A percentile compares a stretch with the other conserved stretches of the same genome.
Conservation (phyloP, 768 basidiomycete genomes). For the Tulasnella sp. region DNA sequence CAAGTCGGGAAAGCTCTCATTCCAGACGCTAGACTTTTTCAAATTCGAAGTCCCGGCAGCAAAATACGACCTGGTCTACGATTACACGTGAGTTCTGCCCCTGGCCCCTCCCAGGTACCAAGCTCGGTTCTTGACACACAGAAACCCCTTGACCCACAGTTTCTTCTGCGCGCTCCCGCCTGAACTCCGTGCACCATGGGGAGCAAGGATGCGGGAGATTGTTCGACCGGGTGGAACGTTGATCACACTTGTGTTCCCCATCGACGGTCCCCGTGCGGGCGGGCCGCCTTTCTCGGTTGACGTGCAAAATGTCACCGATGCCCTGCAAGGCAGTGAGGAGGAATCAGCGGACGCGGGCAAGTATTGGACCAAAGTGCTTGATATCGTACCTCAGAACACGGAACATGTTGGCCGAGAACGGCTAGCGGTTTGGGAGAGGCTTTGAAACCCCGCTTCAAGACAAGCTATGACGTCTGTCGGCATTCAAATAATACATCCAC, state of each 20-base stretch:
- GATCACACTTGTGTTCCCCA: slow-evolving; percentile 53
- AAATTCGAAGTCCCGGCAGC: slow-evolving; percentile 30
- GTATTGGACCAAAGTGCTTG: slow-evolving; percentile 48
- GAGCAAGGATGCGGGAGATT: slow-evolving; percentile 45
- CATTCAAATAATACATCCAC: background rate
- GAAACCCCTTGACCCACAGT: too few species aligned
- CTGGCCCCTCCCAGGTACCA: background rate
- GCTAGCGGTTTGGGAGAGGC: slow-evolving; percentile 48
- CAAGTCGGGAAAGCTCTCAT: slow-evolving; percentile 21
- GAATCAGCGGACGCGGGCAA: slow-evolving; percentile 25
- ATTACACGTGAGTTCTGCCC: slow-evolving; percentile 45
- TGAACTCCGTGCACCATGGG: slow-evolving; percentile 47
- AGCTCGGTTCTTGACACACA: background rate
- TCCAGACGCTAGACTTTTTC: slow-evolving; percentile 48
- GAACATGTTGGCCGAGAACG: slow-evolving; percentile 44
- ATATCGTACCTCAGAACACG: slow-evolving; percentile 41
- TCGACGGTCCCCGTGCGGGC: slow-evolving; percentile 37
- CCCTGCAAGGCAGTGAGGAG: slow-evolving; percentile 29
- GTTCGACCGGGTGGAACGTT: slow-evolving; percentile 57
- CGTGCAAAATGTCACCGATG: slow-evolving; percentile 47
- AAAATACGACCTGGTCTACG: slow-evolving; percentile 52
- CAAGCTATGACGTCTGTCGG: background rate
- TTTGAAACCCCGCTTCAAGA: background rate
- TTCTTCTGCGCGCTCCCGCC: slow-evolving; percentile 71
- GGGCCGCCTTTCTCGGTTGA: slow-evolving; percentile 61